Conservation (phyloP, 208 protist genomes). For the Leishmania amazonensis region DNA sequence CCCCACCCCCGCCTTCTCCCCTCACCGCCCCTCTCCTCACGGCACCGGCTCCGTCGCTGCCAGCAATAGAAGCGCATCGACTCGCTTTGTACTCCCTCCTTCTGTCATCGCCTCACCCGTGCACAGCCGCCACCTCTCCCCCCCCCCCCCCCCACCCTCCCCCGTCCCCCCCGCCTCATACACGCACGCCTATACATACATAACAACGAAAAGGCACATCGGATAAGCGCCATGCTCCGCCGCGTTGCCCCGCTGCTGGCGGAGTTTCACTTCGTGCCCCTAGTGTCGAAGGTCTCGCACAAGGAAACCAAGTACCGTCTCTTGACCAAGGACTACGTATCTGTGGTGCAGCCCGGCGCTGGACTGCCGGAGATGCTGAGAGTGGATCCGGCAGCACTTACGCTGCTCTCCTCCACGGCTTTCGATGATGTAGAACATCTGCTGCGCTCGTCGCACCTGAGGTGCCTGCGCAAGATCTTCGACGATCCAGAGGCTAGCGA, state of each 20-base stretch:
- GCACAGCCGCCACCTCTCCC: neutral
- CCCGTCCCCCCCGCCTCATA: neutral
- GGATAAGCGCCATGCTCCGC: constrained; percentile 46
- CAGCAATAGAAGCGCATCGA: neutral
- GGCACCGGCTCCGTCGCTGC: neutral
- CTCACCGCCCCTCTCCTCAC: neutral
- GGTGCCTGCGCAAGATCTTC: constrained; percentile 94
- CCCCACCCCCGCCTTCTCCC: neutral
- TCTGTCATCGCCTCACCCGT: neutral
- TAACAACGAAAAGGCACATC: neutral
- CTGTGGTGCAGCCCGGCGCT: constrained; percentile 55
- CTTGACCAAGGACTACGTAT: constrained; percentile 89
- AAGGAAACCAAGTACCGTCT: constrained; percentile 75
- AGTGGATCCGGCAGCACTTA: constrained; percentile 91
- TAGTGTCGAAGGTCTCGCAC: constrained; percentile 73
- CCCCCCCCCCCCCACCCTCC: neutral
- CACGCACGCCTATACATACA: neutral
- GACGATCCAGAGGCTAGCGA: constrained; percentile 95
- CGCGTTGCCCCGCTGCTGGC: constrained; percentile 35
- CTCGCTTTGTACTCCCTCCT: neutral
- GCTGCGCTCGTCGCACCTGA: constrained; percentile 93
- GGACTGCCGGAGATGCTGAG: constrained; percentile 76
- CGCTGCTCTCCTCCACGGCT: constrained; percentile 81
- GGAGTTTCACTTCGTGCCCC: constrained; percentile 81
- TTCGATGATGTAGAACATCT: constrained; percentile 96